Evolutionary conservation across 306 rosid genomes (phyloP).

Genomic region (Mimosa bimucronata): DNA sequence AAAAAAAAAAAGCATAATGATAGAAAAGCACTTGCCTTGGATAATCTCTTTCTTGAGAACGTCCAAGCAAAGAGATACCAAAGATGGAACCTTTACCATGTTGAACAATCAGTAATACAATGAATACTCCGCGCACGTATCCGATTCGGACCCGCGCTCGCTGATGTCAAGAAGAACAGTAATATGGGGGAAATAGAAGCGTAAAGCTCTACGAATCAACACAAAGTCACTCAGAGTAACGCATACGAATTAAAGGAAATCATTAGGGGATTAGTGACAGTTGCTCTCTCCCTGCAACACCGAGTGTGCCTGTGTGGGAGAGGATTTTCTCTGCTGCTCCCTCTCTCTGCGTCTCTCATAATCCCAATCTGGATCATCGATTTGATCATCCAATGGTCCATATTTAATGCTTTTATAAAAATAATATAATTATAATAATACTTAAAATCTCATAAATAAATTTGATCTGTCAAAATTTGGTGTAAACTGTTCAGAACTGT

Average conservation of each 20-base stretch:
- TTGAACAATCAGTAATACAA: not conserved
- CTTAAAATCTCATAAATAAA: no score
- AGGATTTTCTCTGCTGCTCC: no score
- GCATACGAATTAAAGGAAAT: not conserved
- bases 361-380: no score
- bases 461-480: no score
- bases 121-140: no score
- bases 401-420: no score
- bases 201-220: not conserved
- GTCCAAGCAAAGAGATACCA: constrained; percentile 60
- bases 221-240: not conserved
- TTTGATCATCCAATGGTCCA: no score
- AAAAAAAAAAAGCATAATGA: not conserved
- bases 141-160: not conserved
- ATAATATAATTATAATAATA: no score
- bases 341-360: no score
- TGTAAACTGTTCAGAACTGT: no score
- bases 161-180: not conserved
- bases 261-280: not conserved
- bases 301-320: no score
- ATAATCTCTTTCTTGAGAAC: constrained; percentile 45
- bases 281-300: not conserved
- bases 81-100: constrained; percentile 61
- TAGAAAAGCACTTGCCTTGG: constrained; percentile 32
- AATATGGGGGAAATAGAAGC: not conserved